Base-by-base conservation (phyloP, 192 early-diverging fungal genomes). In the Thamnidium elegans region DNA sequence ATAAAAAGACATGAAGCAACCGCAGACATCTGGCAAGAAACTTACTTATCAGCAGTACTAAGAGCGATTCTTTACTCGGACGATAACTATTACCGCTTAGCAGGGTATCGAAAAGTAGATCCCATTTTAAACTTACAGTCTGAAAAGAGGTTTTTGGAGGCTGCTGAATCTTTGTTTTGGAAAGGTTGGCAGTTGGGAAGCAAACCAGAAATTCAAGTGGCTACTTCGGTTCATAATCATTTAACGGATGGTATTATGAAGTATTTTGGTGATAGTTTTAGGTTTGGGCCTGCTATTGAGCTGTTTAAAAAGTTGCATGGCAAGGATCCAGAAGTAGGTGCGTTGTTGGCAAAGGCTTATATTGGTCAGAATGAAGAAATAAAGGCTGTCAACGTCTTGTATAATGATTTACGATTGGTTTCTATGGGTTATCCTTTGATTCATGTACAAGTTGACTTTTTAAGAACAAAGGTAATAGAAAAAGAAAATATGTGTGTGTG, bases 101-200 rank as follows among this genome's bases (percentile, higher is more conserved):
- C 93, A 50, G 95, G 94, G 7, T 88, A 96, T 55, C 79, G 97
- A 26, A 93, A 97, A 66, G 67, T 96, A 62, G 94, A 95, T 63
- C 92, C 96, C 19, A 83, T 98, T 26, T 80, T 90, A 0, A 91
- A 85, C 26, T 67, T 85, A 0, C 78, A 75, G 19, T 81, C 86
- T 1, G 96, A 99, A 76, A 76, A 79, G 30, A 69, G 84, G 58
- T 92, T 99, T 58, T 79, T 97, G 61, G 94, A 96, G 36, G 91
- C 92, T 0, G 87, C 90, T 0, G 77, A 84, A 56, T 79, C 81
- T 19, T 80, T 94, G 69, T 97, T 96, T 71, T 95, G 87, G 86
- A 86, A 62, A 85, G 88, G 89, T 23, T 97, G 94, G 94, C 89
- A 90, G 65, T 79, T 99, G 21, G 97, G 97, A 15, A 92, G 93